These are phyloP conservation scores for Phytophthora syringae DNA, from an alignment of 352 stramenopile species.

Conservation along the genomic window DNA sequence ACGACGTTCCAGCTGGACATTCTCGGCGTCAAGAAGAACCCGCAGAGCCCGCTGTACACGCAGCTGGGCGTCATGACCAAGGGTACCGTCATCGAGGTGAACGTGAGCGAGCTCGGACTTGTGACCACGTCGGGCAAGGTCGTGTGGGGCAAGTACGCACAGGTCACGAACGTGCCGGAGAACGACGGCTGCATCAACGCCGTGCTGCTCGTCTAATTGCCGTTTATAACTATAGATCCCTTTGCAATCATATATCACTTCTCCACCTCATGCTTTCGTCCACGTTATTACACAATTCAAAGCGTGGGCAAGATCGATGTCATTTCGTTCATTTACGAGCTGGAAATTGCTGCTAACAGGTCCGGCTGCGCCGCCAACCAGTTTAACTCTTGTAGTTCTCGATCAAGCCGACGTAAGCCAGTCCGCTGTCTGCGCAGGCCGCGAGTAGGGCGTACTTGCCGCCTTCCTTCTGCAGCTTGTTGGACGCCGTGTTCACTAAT, in stretches of 20 bases:
- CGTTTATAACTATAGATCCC: constrained; percentile 50
- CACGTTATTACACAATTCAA: background rate
- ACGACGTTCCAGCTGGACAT: constrained; percentile 99
- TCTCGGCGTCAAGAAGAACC: constrained; percentile 99
- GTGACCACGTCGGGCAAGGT: constrained; percentile 99
- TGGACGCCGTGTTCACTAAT: constrained; percentile 97
- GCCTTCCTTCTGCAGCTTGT: constrained; percentile 96
- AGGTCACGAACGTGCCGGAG: constrained; percentile 99
- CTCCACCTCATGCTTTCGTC: background rate
- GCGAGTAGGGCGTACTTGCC: constrained; percentile 96
- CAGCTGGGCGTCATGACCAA: constrained; percentile 99
- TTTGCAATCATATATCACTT: constrained; percentile 38
- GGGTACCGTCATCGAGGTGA: constrained; percentile 98
- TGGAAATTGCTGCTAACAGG: background rate
- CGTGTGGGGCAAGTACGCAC: constrained; percentile 99
- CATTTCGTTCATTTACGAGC: constrained; percentile 10
- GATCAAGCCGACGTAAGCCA: constrained; percentile 96
- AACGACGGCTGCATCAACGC: constrained; percentile 99
- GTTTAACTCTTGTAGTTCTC: constrained; percentile 86
- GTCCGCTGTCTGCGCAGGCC: constrained; percentile 97
- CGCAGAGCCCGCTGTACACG: constrained; percentile 96
- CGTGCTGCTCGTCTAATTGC: constrained; percentile 96
- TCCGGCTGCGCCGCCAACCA: background rate
- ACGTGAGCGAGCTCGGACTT: constrained; percentile 99
- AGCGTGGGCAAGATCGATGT: background rate